Conservation (phyloP, 495 filamentous ascomycete genomes). For the Beverwykella pulmonaria region DNA sequence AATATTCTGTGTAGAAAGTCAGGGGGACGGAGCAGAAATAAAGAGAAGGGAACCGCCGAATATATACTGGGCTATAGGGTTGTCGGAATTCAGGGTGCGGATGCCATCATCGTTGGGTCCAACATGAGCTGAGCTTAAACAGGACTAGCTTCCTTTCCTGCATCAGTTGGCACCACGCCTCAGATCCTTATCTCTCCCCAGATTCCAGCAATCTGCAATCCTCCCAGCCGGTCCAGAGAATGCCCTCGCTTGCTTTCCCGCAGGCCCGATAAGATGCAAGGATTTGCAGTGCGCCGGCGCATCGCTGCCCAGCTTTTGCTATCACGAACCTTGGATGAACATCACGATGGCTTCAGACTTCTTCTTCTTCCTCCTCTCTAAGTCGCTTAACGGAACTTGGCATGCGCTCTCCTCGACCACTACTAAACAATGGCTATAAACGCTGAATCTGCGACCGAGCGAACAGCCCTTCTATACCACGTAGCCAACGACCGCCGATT, state of each 20-base stretch:
- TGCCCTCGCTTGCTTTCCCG: conserved; percentile 10
- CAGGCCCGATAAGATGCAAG: conserved; percentile 15
- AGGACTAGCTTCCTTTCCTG: not conserved
- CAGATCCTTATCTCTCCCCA: not conserved
- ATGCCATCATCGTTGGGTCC: not conserved
- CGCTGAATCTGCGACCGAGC: conserved; percentile 40
- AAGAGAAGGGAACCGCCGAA: not conserved
- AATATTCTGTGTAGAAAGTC: not conserved
- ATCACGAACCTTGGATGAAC: conserved; percentile 7
- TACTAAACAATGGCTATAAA: conserved; percentile 16
- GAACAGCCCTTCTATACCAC: conserved; percentile 41
- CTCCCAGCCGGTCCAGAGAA: not conserved
- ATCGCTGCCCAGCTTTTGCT: conserved; percentile 4
- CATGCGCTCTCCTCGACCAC: not conserved
- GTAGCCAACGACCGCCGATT: conserved; percentile 41
- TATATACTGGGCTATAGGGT: not conserved
- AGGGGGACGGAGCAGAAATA: not conserved
- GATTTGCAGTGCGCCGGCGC: conserved; percentile 1
- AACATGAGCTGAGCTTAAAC: not conserved
- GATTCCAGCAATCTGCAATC: not conserved
- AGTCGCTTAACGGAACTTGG: not conserved
- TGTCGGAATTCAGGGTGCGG: not conserved
- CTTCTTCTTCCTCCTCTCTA: not conserved
- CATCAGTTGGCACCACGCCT: not conserved
- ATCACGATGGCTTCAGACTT: conserved; percentile 11